Evolutionary conservation across 2,329 filamentous ascomycete genomes (phyloP).

Genomic region (Polytolypa hystricis): DNA sequence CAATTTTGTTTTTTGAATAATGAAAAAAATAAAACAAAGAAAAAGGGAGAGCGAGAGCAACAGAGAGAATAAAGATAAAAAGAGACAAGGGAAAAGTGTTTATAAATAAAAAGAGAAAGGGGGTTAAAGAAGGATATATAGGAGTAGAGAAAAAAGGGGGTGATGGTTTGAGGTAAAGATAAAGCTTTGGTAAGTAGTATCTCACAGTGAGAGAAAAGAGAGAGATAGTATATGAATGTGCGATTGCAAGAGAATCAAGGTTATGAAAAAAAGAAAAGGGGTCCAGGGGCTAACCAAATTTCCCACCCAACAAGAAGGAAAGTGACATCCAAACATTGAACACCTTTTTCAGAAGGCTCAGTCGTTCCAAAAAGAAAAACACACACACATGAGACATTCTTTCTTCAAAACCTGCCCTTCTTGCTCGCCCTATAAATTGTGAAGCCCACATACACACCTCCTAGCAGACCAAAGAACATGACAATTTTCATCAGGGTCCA

Average conservation of each 20-base stretch:
- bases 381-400: too few relatives aligned
- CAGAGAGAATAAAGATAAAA: neutral
- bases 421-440: constrained; percentile 63
- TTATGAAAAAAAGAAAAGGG: neutral
- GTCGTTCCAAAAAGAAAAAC: too few relatives aligned
- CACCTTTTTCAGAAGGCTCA: too few relatives aligned
- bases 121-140: neutral
- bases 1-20: too few relatives aligned
- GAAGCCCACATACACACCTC: constrained; percentile 72
- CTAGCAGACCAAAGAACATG: constrained; percentile 58
- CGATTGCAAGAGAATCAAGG: too few relatives aligned
- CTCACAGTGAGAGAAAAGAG: too few relatives aligned
- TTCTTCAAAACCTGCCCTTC: constrained; percentile 28
- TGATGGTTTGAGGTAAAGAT: neutral
- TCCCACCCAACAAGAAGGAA: neutral
- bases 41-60: too few relatives aligned
- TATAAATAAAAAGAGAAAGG: too few relatives aligned
- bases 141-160: neutral
- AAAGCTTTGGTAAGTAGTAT: too few relatives aligned
- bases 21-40: too few relatives aligned
- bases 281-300: neutral
- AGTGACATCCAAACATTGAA: too few relatives aligned
- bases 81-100: neutral
- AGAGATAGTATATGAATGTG: too few relatives aligned
- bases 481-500: constrained; percentile 76